phyloP scores from a whole-genome alignment of 129 eudicot genomes.

The Arctium minus region DNA sequence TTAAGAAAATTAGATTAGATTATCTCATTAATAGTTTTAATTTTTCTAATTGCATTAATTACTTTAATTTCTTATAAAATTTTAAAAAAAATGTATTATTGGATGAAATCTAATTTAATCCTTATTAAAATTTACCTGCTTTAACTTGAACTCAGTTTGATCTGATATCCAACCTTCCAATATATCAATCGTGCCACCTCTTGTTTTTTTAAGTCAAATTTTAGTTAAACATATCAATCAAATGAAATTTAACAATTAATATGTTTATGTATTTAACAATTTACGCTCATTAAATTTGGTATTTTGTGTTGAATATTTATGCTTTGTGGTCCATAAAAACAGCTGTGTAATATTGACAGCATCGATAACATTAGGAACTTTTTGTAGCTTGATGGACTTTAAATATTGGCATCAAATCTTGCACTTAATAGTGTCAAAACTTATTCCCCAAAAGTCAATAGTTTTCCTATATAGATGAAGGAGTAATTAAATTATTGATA shows the following conservation, averaged over 20 bases:
- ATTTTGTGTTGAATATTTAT: not conserved
- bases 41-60: too few species aligned
- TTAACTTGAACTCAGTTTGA: too few species aligned
- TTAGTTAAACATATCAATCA: not conserved
- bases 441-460: not conserved
- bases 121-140: too few species aligned
- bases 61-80: too few species aligned
- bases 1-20: too few species aligned
- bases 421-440: not conserved
- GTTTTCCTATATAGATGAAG: not conserved
- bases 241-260: not conserved
- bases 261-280: not conserved
- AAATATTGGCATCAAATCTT: conserved; percentile 12
- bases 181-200: not conserved
- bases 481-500: not conserved
- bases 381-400: conserved; percentile 17
- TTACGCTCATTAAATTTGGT: not conserved
- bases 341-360: conserved; percentile 21
- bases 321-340: conserved; percentile 18
- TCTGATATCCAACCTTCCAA: too few species aligned
- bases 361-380: not conserved
- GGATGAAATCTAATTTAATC: too few species aligned
- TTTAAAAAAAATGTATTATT: too few species aligned
- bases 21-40: too few species aligned
- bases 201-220: not conserved